These are phyloP conservation scores for Colletotrichum caudatum DNA, from an alignment of 2,329 filamentous ascomycete genomes.

Conservation along the genomic window DNA sequence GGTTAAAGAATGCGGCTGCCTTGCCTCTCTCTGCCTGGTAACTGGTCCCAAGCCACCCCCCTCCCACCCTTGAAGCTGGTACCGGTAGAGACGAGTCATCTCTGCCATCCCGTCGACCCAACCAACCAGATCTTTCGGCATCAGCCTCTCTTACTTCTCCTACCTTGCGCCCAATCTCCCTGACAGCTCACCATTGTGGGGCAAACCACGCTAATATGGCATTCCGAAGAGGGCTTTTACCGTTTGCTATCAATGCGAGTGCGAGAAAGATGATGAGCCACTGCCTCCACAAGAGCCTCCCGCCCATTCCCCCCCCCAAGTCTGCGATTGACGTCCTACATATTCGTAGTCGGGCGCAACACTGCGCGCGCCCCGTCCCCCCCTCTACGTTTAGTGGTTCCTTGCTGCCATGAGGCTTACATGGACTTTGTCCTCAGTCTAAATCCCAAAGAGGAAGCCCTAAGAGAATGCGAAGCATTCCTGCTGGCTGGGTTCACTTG, in stretches of 20 bases:
- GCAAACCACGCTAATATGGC: neutral
- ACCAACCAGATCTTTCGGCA: neutral
- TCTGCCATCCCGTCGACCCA: constrained; percentile 1
- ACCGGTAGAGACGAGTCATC: neutral
- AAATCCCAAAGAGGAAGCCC: neutral
- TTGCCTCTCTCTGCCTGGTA: neutral
- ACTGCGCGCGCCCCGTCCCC: too few relatives aligned
- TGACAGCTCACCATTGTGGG: neutral
- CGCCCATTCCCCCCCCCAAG: neutral
- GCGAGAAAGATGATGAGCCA: constrained; percentile 1
- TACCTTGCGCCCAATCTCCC: neutral
- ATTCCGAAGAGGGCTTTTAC: neutral
- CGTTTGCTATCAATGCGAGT: constrained; percentile 6
- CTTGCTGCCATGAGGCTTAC: neutral
- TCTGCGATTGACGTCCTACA: neutral
- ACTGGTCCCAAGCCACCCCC: neutral
- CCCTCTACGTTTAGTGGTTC: neutral
- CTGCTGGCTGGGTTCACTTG: neutral
- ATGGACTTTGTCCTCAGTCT: neutral
- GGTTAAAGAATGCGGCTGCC: neutral
- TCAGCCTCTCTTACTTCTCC: neutral
- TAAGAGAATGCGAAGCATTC: constrained; percentile 25
- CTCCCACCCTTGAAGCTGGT: neutral
- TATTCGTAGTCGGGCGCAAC: neutral
- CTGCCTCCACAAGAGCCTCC: neutral